Evolutionary conservation across 2,329 filamentous ascomycete genomes (phyloP), one percentile per base, ranked within the genome.

Genomic region (Diaporthe sp.): DNA sequence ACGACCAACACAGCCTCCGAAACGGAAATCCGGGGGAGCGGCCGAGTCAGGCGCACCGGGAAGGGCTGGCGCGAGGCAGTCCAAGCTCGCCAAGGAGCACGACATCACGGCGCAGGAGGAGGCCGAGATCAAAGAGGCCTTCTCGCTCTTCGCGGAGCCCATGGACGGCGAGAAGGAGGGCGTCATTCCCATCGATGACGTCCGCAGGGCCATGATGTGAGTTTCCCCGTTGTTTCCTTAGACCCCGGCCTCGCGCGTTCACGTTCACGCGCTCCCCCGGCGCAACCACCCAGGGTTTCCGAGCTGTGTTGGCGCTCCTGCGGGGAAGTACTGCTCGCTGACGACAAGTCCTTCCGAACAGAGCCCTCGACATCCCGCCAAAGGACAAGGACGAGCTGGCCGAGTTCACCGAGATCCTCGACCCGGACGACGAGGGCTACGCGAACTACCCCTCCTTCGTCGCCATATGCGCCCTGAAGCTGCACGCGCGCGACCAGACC

Each of bases 31-130:
- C 28, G 77, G 83, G 62, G 81, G 82, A 71, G 74, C 81, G 42
- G 74, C 80, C 28, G 74, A 77, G 55, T 37, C 82, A 25, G 74
- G 81, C 75, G 72, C 82, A 10, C 74, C 82, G 17, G 55, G 73
- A 86, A 82, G 82, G 75, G 68, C 59, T 74, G 37, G 37, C 37
- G 85, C 87, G 73, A 93, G 94, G 77, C 92, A 92, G 81, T 98
- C 96, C 75, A 97, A 95, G 84, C 94, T 98, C 80, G 96, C 96
- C 42, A 96, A 96, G 85, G 95, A 98, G 82, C 92, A 98, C 89
- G 93, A 95, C 83, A 92, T 98, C 81, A 93, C 92, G 19, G 93
- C 92, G 55, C 91, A 93, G 78, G 94, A 98, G 85, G 96, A 98
- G 85, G 89, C 90, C 79, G 95, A 98, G 85, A 98, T 99, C 82